Base-by-base conservation (phyloP, 371 early-diverging fungal genomes). In the Cokeromyces recurvatus region DNA sequence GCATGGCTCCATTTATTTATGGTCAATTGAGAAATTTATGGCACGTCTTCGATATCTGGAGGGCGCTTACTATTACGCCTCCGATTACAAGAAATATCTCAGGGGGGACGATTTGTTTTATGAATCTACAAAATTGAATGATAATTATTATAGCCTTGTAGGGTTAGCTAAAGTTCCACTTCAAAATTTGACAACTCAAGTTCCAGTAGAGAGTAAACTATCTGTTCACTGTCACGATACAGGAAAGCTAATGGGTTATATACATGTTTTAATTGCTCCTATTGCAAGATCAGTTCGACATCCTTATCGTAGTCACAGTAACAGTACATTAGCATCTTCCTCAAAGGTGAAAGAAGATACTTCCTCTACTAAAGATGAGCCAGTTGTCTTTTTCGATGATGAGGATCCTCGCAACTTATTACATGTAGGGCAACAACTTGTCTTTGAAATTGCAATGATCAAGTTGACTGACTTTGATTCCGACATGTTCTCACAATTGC, bases 361-460 rank as follows among this genome's bases (percentile, higher is more conserved):
- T 17, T 37, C 27, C 10, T 8, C 27, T 20, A 23, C 24, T 12
- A 21, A n/a, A 6, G 31, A 38, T 8, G 54, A 52, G 19, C n/a
- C n/a, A n/a, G n/a, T n/a, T n/a, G n/a, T n/a, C n/a, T n/a, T n/a
- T n/a, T n/a, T n/a, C n/a, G n/a, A n/a, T n/a, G 49, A 49, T 9
- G 55, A 49, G 17, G 38, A 51, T 4, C 45, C 54, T 25, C 34
- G 50, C n/a, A 48, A 43, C 15, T 27, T 53, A 21, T 29, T 71
- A 2, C 51, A 59, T 12, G 67, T 71, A 9, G 82, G 86, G 9
- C 77, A 78, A 15, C 72, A 74, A 20, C 61, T 90, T 9, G 62
- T 84, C 5, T 86, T 92, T 57, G 91, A 92, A 46, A 73, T 92
- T 10, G 74, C 78, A 6, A 53, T 94, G 3, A 47, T 83, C 16